Base-by-base conservation (phyloP, 1,284 basidiomycete species). In the Xanthoconium separans region DNA sequence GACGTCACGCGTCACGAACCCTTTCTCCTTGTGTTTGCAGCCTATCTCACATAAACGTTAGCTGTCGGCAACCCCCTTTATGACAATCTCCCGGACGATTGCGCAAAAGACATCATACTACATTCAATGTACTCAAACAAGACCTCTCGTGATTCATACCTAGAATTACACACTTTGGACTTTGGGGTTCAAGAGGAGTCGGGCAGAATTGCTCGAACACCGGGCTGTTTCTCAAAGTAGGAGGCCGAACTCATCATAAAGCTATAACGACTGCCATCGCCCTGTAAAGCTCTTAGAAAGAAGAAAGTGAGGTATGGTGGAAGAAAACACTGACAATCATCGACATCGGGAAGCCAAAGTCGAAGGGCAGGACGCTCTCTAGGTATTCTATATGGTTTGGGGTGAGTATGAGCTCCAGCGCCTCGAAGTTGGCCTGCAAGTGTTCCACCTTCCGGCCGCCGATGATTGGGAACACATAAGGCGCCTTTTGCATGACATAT, bases 361-460 rank as follows among this genome's bases (percentile, higher is more conserved):
- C 70, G 60, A 80, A 79, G 0, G 73, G 68, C 12, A 73, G 12
- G 10, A 75, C 59, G 20, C 65, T 66, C 56, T 81, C 80, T 7
- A 82, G 54, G 44, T 69, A 70, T 53, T 70, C 59, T 55, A 82
- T 74, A 16, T 82, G 80, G 41, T 75, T 74, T 4, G 59, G 47
- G 8, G 69, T 70, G 30, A 83, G 71, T 2, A 63, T 55, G 36
- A 83, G 71, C 13, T 73, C 65, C 18, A 83, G 72, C 0, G 77
- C 77, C 46, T 80, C 71, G 48, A 83, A 62, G 61, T 82, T 82
- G 12, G 65, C 71, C 18, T 70, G 31, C 0, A 84, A 43, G 22
- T 83, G 78, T 51, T 80, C 76, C 44, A 78, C 65, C 60, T 81
- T 82, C 49, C 81, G 73, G 0, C 78, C 77, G 1, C 81, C 80